A percentile compares a stretch with the other conserved stretches of the same genome.
These are phyloP conservation scores for Alternaria brassicicola DNA, from an alignment of 2,329 filamentous ascomycete genomes.

Conservation along the genomic window DNA sequence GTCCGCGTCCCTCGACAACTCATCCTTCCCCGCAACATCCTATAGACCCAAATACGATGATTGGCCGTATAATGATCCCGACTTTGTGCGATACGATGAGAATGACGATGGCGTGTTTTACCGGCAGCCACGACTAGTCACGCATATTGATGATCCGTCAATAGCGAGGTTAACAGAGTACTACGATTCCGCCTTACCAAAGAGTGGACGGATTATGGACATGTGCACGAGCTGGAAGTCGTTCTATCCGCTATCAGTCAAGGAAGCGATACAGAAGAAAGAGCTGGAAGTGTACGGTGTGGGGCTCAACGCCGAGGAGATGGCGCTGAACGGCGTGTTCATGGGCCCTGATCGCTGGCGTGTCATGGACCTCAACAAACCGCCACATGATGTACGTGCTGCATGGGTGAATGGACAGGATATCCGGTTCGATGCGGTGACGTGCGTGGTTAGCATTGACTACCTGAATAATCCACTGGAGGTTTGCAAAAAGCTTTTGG, in stretches of 20 bases:
- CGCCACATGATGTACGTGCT: conserved; percentile 37
- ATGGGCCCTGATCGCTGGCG: conserved; percentile 38
- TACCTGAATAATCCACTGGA: conserved; percentile 57
- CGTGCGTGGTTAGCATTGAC: conserved; percentile 60
- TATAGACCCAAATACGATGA: conserved; percentile 28
- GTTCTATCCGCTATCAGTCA: conserved; percentile 50
- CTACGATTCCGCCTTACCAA: conserved; percentile 54
- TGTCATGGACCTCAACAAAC: conserved; percentile 53
- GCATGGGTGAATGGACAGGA: conserved; percentile 12
- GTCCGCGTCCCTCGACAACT: neutral
- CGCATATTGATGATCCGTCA: conserved; percentile 60
- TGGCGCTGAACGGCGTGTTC: conserved; percentile 50
- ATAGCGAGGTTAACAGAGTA: conserved; percentile 54
- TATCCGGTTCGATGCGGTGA: conserved; percentile 52
- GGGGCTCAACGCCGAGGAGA: conserved; percentile 57
- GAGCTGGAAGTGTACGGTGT: conserved; percentile 54
- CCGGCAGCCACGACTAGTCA: conserved; percentile 56
- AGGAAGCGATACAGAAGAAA: conserved; percentile 38
- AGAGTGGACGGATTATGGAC: conserved; percentile 54
- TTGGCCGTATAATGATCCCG: conserved; percentile 30
- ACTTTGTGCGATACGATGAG: conserved; percentile 51
- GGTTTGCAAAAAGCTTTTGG: conserved; percentile 52
- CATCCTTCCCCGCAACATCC: conserved; percentile 14
- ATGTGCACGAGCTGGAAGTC: conserved; percentile 59
- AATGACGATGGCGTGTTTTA: conserved; percentile 49